Evolutionary conservation across 2,329 filamentous ascomycete species (phyloP).

Genomic region (Fusarium hostae): DNA sequence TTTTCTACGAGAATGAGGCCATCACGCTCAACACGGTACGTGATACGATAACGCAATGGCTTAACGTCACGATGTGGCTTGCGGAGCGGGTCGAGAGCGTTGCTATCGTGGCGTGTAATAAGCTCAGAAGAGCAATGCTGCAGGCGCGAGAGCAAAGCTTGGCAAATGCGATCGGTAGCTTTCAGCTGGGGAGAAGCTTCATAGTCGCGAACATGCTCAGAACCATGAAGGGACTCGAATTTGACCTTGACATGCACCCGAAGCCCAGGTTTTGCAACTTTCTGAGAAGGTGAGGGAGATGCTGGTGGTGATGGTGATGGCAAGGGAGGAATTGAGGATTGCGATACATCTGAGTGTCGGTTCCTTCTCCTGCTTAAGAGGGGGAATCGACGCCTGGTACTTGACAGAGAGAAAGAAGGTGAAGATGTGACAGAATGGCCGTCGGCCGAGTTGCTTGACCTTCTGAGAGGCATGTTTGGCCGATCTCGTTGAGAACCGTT

Average conservation of each 20-base stretch:
- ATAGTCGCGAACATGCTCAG: slow-evolving; percentile 59
- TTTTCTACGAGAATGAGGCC: slow-evolving; percentile 57
- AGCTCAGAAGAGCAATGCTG: slow-evolving; percentile 64
- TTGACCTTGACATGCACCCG: slow-evolving; percentile 58
- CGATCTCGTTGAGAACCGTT: slow-evolving; percentile 7
- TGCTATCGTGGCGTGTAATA: slow-evolving; percentile 63
- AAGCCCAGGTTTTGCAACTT: slow-evolving; percentile 44
- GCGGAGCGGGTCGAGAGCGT: slow-evolving; percentile 55
- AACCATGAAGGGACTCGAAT: slow-evolving; percentile 58
- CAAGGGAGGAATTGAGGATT: slow-evolving; percentile 32
- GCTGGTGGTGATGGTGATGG: slow-evolving; percentile 17
- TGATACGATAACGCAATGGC: slow-evolving; percentile 60
- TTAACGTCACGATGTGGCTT: slow-evolving; percentile 53
- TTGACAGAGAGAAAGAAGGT: slow-evolving; percentile 38
- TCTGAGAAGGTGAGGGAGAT: slow-evolving; percentile 19
- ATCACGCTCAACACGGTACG: slow-evolving; percentile 57
- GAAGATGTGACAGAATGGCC: slow-evolving; percentile 38
- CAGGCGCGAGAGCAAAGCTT: slow-evolving; percentile 61
- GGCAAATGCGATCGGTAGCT: slow-evolving; percentile 59
- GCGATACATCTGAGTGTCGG: slow-evolving; percentile 37
- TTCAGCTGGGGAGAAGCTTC: slow-evolving; percentile 57
- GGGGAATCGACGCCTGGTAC: slow-evolving; percentile 47
- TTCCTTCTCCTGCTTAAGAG: slow-evolving; percentile 46
- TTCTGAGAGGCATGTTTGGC: slow-evolving; percentile 43
- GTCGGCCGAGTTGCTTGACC: slow-evolving; percentile 42